A percentile compares a stretch with the other conserved stretches of the same genome.
phyloP scores from a whole-genome alignment of 2,329 filamentous ascomycete genomes.

The Aureobasidium sp. region DNA sequence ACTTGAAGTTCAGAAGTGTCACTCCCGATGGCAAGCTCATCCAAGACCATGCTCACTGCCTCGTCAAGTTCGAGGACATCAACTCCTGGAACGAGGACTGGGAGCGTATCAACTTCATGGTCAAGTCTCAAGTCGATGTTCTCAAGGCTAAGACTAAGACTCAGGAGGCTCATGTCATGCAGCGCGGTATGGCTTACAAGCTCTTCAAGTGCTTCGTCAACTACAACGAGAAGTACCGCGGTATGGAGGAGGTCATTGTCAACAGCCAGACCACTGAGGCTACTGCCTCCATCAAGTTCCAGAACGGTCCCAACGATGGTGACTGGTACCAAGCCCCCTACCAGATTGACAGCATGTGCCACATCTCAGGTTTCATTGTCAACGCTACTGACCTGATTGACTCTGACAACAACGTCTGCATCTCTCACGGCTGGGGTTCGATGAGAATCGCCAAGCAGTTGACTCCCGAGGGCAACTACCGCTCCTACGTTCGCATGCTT shows the following conservation, averaged over 20 bases:
- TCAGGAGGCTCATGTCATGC: constrained; percentile 63
- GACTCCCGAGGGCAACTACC: constrained; percentile 45
- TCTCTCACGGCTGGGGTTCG: constrained; percentile 54
- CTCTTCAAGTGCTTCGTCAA: constrained; percentile 52
- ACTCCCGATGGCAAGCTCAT: constrained; percentile 52
- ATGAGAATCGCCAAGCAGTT: constrained; percentile 49
- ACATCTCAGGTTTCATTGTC: constrained; percentile 52
- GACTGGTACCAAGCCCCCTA: constrained; percentile 51
- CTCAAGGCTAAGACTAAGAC: constrained; percentile 57
- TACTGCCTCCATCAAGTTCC: constrained; percentile 46
- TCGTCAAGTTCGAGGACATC: constrained; percentile 52
- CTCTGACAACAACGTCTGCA: constrained; percentile 51
- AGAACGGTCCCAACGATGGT: constrained; percentile 44
- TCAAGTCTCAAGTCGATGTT: constrained; percentile 50
- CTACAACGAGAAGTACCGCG: constrained; percentile 49
- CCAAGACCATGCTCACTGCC: constrained; percentile 54
- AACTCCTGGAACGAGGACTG: constrained; percentile 57
- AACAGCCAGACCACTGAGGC: constrained; percentile 49
- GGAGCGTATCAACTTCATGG: constrained; percentile 54
- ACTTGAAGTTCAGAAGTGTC: constrained; percentile 48
- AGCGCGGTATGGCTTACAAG: constrained; percentile 72
- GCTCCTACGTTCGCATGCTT: constrained; percentile 56
- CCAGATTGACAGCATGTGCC: constrained; percentile 51
- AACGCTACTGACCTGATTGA: constrained; percentile 51
- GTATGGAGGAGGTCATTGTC: constrained; percentile 51